Evolutionary conservation across 495 filamentous ascomycete species (phyloP), one percentile per base, ranked within the genome.

Genomic region (Filosporella fistucella): DNA sequence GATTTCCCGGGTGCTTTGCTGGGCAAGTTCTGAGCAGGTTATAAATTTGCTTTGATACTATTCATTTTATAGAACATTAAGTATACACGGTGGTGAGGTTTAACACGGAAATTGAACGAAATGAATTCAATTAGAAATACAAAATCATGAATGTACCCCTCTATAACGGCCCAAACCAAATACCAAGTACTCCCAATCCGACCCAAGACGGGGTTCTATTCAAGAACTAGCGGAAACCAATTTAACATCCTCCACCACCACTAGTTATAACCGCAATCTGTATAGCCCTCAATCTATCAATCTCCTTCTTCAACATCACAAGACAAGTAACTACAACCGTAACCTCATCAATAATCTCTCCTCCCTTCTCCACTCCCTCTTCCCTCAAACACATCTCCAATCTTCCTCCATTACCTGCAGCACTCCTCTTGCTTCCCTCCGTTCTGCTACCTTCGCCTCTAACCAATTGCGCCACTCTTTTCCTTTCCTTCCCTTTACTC

Each of bases 251-350:
- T 14, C 33, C 46, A 20, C 21, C 54, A 22, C 46, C 62, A 35
- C 58, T 63, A 6, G 50, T 58, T 25, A 78, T 71, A 13, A 67
- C 53, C 26, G 61, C 65, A 29, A 68, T 59, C 57, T 78, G 70
- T 29, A 70, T 55, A 56, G 63, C 51, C 36, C 76, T 62, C 40
- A 72, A 55, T 17, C 77, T 59, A 58, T 82, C 78, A 47, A 79
- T 62, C 64, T 82, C 77, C 46, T 67, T 69, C 72, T 81, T 79
- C 49, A 81, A 47, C 76, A 81, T 78, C 5, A 72, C 55, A 45
- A 80, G 36, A 40, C 68, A 75, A 2, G 72, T 78, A 24, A 67
- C 66, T 7, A 80, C 69, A 8, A 78, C 65, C n/a, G n/a, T 56
- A 20, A 44, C 59, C 5, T 65, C 56, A 18, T 42, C 44, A 1